Percentiles rank a stretch among this genome's conserved stretches.
Evolutionary conservation across 176 grass and related monocot species (phyloP).

Genomic region (Themeda triandra): DNA sequence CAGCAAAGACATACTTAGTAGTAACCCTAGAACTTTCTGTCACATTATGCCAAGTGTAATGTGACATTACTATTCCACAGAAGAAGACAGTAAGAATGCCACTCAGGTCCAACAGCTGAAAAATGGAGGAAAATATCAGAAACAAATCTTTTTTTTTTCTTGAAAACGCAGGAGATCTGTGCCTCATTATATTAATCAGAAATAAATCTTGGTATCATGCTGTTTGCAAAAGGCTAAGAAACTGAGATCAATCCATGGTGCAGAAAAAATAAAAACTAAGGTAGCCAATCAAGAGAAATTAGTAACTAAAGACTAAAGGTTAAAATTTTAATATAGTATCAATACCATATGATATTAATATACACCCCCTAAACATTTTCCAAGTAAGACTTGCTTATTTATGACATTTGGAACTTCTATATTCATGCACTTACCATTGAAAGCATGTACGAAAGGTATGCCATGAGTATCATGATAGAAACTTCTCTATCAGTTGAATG

Average conservation of each 20-base stretch:
- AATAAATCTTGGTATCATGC: conserved; percentile 2
- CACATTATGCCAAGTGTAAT: conserved; percentile 99
- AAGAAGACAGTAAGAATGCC: conserved; percentile 97
- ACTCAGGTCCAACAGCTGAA: conserved; percentile 90
- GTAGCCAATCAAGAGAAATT: background rate
- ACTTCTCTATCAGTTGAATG: conserved; percentile 98
- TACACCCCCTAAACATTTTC: background rate
- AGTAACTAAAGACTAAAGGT: background rate
- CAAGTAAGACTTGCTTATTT: background rate
- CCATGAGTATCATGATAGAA: conserved; percentile 96
- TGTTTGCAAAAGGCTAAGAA: background rate
- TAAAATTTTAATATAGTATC: background rate
- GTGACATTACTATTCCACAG: conserved; percentile 98
- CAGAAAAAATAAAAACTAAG: background rate
- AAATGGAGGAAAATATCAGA: conserved; percentile 25
- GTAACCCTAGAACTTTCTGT: conserved; percentile 94
- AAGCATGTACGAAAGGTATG: conserved; percentile 94
- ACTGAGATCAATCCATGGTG: background rate
- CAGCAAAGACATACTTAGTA: conserved; percentile 63
- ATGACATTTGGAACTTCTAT: background rate
- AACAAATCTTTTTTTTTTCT: too few relatives aligned
- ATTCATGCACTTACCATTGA: conserved; percentile 63
- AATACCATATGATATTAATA: background rate
- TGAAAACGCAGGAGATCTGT: too few relatives aligned
- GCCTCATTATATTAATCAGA: too few relatives aligned